These are phyloP conservation scores for Debaryomyces sp. DNA, from an alignment of 1,139 yeast species.

Conservation along the genomic window DNA sequence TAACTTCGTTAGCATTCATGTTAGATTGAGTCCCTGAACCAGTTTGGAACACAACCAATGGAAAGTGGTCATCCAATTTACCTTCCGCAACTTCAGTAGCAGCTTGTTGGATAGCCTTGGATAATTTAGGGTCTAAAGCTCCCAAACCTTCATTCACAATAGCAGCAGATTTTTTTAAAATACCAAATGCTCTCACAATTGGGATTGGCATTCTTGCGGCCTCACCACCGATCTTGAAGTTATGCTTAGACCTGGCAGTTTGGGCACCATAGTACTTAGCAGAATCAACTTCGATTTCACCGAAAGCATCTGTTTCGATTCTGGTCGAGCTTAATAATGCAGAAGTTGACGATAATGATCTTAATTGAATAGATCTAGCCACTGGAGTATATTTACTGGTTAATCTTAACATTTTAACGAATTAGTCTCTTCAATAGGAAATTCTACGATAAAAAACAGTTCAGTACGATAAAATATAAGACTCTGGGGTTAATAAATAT, in stretches of 20 bases:
- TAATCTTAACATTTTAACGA: slow-evolving; percentile 34
- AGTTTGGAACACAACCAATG: slow-evolving; percentile 96
- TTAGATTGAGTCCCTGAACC: slow-evolving; percentile 98
- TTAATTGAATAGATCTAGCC: slow-evolving; percentile 19
- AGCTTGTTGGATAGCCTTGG: slow-evolving; percentile 86
- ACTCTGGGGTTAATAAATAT: slow-evolving; percentile 17
- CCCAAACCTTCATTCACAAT: slow-evolving; percentile 86
- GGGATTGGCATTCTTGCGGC: slow-evolving; percentile 93
- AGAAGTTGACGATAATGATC: slow-evolving; percentile 32
- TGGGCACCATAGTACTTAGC: slow-evolving; percentile 97
- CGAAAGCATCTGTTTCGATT: slow-evolving; percentile 93
- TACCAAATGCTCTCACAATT: slow-evolving; percentile 86
- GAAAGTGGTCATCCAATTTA: slow-evolving; percentile 90
- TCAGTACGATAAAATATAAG: neutral
- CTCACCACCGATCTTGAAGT: slow-evolving; percentile 93
- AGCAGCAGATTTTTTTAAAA: slow-evolving; percentile 94
- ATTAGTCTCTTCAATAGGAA: neutral
- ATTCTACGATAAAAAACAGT: neutral
- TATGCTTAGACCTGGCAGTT: slow-evolving; percentile 90
- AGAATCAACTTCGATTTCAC: slow-evolving; percentile 87
- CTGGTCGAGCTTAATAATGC: slow-evolving; percentile 45
- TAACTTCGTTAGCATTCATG: slow-evolving; percentile 99
- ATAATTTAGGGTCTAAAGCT: slow-evolving; percentile 74
- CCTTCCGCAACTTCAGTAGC: slow-evolving; percentile 96
- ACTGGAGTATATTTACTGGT: slow-evolving; percentile 16